phyloP scores from a whole-genome alignment of 169 alveolate species.

The Plasmodium billcollinsi region DNA sequence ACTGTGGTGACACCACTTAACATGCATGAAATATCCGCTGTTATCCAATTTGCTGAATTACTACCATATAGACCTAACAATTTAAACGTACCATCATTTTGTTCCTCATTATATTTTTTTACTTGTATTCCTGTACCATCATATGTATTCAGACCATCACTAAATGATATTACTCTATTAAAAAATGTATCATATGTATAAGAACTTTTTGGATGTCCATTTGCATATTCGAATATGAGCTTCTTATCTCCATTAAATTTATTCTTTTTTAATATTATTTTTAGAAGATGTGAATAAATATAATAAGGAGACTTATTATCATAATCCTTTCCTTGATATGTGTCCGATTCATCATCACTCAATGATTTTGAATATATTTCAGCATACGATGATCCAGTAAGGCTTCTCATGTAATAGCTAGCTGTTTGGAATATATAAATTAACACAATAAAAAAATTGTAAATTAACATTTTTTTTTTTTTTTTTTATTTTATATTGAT shows the following conservation, averaged over 20 bases:
- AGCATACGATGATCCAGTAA: conserved; percentile 1
- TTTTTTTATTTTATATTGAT: no score
- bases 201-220: conserved; percentile 9
- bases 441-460: background rate
- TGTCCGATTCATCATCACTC: conserved; percentile 8
- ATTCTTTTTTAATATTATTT: background rate
- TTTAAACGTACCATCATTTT: conserved; percentile 36
- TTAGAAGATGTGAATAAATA: conserved; percentile 8
- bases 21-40: conserved; percentile 36
- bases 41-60: conserved; percentile 59
- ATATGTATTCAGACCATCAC: background rate
- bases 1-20: conserved; percentile 25
- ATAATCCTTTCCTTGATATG: conserved; percentile 13
- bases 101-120: conserved; percentile 29
- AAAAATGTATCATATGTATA: conserved; percentile 13
- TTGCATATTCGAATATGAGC: conserved; percentile 13
- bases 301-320: background rate
- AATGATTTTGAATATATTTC: conserved; percentile 2
- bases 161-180: background rate
- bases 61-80: conserved; percentile 54
- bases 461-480: conserved; percentile 6
- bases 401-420: background rate
- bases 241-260: background rate
- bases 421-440: background rate
- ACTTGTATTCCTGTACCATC: conserved; percentile 56